A percentile compares a stretch with the other conserved stretches of the same genome.
Evolutionary conservation across 2,329 filamentous ascomycete species (phyloP).

Genomic region (Phialocephala sp.): DNA sequence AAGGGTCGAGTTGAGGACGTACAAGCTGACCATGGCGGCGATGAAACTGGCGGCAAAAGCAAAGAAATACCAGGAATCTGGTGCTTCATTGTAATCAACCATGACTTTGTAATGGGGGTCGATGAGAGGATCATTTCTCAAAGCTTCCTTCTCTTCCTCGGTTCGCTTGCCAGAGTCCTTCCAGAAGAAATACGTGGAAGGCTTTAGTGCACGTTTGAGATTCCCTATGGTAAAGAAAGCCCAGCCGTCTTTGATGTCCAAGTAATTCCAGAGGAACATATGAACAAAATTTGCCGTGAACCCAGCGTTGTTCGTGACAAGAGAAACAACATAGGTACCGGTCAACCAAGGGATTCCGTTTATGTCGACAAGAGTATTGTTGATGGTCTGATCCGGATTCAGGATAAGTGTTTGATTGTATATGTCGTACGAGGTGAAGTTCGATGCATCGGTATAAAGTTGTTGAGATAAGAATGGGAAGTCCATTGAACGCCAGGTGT

Average conservation of each 20-base stretch:
- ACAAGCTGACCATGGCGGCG: conserved; percentile 3
- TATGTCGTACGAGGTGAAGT: conserved; percentile 42
- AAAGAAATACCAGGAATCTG: conserved; percentile 48
- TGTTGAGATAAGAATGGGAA: conserved; percentile 50
- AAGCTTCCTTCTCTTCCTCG: conserved; percentile 20
- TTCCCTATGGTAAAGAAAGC: conserved; percentile 14
- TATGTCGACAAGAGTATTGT: conserved; percentile 43
- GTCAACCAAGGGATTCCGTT: conserved; percentile 51
- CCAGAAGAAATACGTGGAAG: conserved; percentile 27
- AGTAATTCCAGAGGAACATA: conserved; percentile 47
- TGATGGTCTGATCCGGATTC: conserved; percentile 45
- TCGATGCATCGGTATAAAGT: conserved; percentile 46
- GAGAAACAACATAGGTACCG: conserved; percentile 45
- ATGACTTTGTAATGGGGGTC: conserved; percentile 51
- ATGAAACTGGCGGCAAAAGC: conserved; percentile 13
- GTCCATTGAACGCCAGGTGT: conserved; percentile 46
- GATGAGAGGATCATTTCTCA: conserved; percentile 18
- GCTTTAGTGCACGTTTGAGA: conserved; percentile 19
- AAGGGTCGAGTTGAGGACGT: conserved; percentile 23
- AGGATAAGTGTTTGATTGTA: conserved; percentile 53
- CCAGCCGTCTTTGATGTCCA: conserved; percentile 47
- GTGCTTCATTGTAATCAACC: conserved; percentile 47
- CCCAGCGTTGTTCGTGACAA: conserved; percentile 51
- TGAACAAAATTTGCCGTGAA: conserved; percentile 53
- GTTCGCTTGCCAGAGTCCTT: conserved; percentile 13